phyloP scores from a whole-genome alignment of 139 green algal genomes.

The Deuterostichococcus epilithicus region DNA sequence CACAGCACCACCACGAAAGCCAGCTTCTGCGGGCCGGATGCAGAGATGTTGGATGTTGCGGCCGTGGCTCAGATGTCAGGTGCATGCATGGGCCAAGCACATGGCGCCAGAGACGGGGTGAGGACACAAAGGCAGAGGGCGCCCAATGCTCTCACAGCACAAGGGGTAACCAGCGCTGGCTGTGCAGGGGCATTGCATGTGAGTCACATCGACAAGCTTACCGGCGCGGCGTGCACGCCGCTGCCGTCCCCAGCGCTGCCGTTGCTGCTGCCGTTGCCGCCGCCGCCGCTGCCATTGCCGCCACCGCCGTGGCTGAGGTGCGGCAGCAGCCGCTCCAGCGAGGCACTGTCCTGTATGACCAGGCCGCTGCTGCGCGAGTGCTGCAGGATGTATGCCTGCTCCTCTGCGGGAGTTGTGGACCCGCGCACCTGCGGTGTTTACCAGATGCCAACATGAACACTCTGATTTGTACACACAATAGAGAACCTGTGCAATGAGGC shows the following conservation, averaged over 20 bases:
- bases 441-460: too few species aligned
- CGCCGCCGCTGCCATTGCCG: neutral
- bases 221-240: neutral
- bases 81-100: too few species aligned
- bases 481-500: neutral
- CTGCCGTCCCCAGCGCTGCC: neutral
- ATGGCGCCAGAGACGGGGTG: too few species aligned
- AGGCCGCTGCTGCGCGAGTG: constrained; percentile 59
- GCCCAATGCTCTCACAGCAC: too few species aligned
- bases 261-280: neutral
- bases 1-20: constrained; percentile 78
- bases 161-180: too few species aligned
- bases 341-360: constrained; percentile 61
- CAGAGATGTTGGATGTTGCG: too few species aligned
- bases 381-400: constrained; percentile 79
- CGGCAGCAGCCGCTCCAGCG: constrained; percentile 63
- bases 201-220: neutral
- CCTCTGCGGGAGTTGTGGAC: constrained; percentile 54
- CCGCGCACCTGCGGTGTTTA: constrained; percentile 84
- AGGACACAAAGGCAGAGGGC: too few species aligned
- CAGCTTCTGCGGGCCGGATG: constrained; percentile 1
- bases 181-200: too few species aligned
- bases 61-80: too few species aligned
- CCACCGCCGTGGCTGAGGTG: constrained; percentile 20
- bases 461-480: constrained; percentile 9